Conservation (phyloP, 306 rosid genomes). For the Sechiopsis laciniata region DNA sequence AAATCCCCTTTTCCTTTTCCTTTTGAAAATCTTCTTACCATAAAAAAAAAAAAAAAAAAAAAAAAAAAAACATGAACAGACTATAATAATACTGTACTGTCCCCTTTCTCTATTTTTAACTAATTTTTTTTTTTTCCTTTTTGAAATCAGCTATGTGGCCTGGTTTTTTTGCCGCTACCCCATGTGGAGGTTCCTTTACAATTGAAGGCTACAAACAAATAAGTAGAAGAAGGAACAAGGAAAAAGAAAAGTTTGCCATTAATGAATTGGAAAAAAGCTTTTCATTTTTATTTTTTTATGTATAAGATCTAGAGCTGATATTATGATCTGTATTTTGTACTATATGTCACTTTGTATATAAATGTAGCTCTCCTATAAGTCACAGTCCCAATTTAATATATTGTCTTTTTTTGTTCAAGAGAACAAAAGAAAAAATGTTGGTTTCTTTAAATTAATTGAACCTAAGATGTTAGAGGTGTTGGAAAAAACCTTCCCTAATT, state of each 20-base stretch:
- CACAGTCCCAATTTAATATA: neutral
- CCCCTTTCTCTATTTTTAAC: neutral
- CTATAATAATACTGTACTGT: slow-evolving; percentile 12
- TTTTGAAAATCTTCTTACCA: neutral
- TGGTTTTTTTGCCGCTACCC: no score
- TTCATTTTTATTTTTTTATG: neutral
- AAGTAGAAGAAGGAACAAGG: slow-evolving; percentile 5
- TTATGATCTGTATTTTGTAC: neutral
- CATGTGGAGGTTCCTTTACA: slow-evolving; percentile 17
- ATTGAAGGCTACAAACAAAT: slow-evolving; percentile 22
- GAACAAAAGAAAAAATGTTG: neutral
- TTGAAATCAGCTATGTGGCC: neutral
- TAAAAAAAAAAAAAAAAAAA: no score
- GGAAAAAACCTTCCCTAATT: no score
- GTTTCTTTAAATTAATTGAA: no score
- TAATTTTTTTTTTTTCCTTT: neutral
- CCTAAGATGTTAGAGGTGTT: no score
- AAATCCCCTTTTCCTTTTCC: neutral
- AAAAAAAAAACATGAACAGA: neutral
- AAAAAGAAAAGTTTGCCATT: neutral
- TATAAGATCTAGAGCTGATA: neutral
- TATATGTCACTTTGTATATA: neutral
- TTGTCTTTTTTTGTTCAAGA: neutral
- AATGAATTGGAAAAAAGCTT: neutral
- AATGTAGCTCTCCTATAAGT: slow-evolving; percentile 7